Percentiles rank a stretch among this genome's conserved stretches.
Evolutionary conservation across 495 filamentous ascomycete genomes (phyloP).

Genomic region (Trichoderma gamsii): DNA sequence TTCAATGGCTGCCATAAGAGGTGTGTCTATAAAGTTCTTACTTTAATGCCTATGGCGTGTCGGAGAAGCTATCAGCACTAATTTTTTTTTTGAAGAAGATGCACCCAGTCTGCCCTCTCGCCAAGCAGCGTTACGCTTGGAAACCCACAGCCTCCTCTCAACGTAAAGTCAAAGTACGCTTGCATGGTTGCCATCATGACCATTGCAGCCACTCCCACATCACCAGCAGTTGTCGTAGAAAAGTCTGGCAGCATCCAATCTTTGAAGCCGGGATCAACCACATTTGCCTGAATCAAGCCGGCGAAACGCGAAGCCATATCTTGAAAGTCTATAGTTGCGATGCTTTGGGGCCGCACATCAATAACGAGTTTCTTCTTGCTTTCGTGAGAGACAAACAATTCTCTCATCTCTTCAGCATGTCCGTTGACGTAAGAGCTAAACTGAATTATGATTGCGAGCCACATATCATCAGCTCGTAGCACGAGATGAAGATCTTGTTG

Average conservation of each 20-base stretch:
- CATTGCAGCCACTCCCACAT: constrained; percentile 12
- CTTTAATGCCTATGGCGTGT: too few relatives aligned
- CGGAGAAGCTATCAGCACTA: too few relatives aligned
- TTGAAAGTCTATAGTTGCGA: too few relatives aligned
- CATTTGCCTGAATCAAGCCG: not conserved
- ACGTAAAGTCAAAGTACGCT: too few relatives aligned
- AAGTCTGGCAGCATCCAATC: constrained; percentile 14
- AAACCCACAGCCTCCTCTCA: too few relatives aligned
- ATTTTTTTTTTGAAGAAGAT: constrained; percentile 25
- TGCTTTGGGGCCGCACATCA: not conserved
- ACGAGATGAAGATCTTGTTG: constrained; percentile 31
- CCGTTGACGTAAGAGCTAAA: constrained; percentile 30
- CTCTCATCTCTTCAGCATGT: constrained; percentile 32
- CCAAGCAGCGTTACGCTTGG: constrained; percentile 38
- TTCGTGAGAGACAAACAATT: constrained; percentile 32
- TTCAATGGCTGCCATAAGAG: too few relatives aligned
- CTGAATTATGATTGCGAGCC: constrained; percentile 34
- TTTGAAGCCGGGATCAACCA: constrained; percentile 25
- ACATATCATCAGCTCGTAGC: constrained; percentile 38
- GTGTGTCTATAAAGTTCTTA: too few relatives aligned
- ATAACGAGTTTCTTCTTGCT: constrained; percentile 27
- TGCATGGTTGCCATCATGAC: constrained; percentile 43
- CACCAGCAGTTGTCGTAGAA: constrained; percentile 19
- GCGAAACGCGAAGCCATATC: too few relatives aligned
- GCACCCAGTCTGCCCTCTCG: constrained; percentile 32